Base-by-base conservation (phyloP, 768 basidiomycete genomes). In the Amanita exitialis region DNA sequence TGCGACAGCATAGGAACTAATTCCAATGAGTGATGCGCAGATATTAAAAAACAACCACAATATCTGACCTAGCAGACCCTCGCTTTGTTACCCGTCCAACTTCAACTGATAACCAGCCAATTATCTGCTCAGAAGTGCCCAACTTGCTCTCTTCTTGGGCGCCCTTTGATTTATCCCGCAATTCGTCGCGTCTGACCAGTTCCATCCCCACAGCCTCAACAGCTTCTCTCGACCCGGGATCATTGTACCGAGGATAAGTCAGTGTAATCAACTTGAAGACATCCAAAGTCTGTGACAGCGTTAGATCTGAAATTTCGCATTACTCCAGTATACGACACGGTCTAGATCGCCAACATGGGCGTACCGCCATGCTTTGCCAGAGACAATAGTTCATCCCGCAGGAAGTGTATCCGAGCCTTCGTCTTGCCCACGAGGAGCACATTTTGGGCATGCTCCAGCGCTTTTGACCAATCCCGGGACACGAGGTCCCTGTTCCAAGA, bases 241-340 rank as follows among this genome's bases (percentile, higher is more conserved):
- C 91, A 39, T 79, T 69, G 70, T 92, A 92, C 58, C 84, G 79
- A 13, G 86, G 80, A 64, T 90, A 86, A 0, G 87, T 91, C 47
- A 79, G 67, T 1, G 83, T 85, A 44, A 93, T 66, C 4, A 92
- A 69, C 52, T 74, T 73, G 64, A 93, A 84, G 21, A 92, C 59
- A 60, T 90, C 89, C 65, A 83, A 57, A 16, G 69, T 71, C 60
- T 86, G 83, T 0, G 77, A 69, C 46, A 82, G 64, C 32, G 65
- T 68, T 47, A 88, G 66, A 58, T 82, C 87, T 90, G 55, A 23
- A 53, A 47, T 34, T 20, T 27, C 13, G 13, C 53, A 48, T 34
- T 39, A 54, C 43, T 37, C 20, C 41, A 18, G 38, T 39, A 21
- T 8, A 49, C 16, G 23, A 49, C 47, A 28, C n/a, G 39, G 16